Percentiles rank a stretch among this genome's conserved stretches.
These are phyloP conservation scores for Kwoniella newhampshirensis DNA, from an alignment of 768 basidiomycete genomes.

Conservation along the genomic window DNA sequence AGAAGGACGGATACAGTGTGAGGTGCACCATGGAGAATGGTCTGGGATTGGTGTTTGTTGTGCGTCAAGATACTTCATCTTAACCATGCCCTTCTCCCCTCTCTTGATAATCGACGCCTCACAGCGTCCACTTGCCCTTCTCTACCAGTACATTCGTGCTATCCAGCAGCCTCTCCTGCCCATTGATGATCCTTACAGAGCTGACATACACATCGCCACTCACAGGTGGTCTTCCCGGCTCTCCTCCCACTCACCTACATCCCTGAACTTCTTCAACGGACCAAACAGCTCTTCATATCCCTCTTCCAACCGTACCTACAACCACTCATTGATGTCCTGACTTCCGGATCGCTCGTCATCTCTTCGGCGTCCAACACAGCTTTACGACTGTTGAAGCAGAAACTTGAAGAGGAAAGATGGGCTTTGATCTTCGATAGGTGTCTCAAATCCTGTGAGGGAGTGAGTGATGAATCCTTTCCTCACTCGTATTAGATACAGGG, in stretches of 20 bases:
- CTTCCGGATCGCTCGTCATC: constrained; percentile 25
- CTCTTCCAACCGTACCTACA: constrained; percentile 80
- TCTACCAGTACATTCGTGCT: neutral
- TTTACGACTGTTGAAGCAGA: constrained; percentile 27
- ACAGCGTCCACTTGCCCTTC: constrained; percentile 1
- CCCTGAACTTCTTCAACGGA: constrained; percentile 75
- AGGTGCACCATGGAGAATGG: constrained; percentile 95
- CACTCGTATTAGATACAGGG: no score
- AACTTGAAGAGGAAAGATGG: constrained; percentile 45
- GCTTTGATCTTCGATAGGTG: constrained; percentile 48
- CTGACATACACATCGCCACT: neutral
- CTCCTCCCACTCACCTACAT: constrained; percentile 93
- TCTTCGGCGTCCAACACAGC: constrained; percentile 25
- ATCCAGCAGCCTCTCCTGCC: no score
- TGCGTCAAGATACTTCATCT: constrained; percentile 55
- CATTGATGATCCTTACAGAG: no score
- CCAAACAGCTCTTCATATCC: constrained; percentile 82
- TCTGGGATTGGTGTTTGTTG: constrained; percentile 93
- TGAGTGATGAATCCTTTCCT: no score
- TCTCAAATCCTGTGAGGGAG: constrained; percentile 39
- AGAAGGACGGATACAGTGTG: constrained; percentile 90
- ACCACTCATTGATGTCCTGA: constrained; percentile 75
- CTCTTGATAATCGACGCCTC: constrained; percentile 7
- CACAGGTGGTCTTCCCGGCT: constrained; percentile 90
- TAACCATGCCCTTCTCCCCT: neutral